phyloP scores from a whole-genome alignment of 1,284 basidiomycete genomes.

The Melampsora americana region DNA sequence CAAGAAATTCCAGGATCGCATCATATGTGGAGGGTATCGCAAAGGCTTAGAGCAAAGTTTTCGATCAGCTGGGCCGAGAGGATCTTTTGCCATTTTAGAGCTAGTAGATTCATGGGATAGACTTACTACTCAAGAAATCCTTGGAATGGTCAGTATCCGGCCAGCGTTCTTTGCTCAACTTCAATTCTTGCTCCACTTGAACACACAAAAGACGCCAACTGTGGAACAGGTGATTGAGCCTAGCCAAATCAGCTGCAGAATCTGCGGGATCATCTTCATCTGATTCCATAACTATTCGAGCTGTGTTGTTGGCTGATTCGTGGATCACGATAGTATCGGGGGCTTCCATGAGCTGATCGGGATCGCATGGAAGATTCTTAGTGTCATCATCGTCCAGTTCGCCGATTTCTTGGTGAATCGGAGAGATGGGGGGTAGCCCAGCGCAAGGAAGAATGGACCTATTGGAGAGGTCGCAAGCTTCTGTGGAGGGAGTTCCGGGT shows the following conservation, averaged over 20 bases:
- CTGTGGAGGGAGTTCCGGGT: background rate
- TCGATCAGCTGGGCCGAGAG: background rate
- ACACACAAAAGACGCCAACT: conserved; percentile 23
- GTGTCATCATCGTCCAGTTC: conserved; percentile 13
- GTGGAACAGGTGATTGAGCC: conserved; percentile 6
- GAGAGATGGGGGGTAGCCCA: background rate
- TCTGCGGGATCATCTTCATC: background rate
- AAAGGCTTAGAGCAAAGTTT: background rate
- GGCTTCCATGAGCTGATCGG: background rate
- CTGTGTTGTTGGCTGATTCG: background rate
- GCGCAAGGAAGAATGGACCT: background rate
- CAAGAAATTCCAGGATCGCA: background rate
- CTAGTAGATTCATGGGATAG: background rate
- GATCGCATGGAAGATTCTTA: background rate
- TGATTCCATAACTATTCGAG: background rate
- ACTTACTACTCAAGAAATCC: conserved; percentile 21
- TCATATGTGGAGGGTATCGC: background rate
- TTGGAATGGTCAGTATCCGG: conserved; percentile 17
- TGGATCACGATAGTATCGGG: background rate
- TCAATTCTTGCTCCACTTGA: conserved; percentile 36
- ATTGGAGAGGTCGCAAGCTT: background rate
- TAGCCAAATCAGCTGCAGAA: conserved; percentile 5
- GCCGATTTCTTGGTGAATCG: background rate
- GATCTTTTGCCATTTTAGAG: background rate
- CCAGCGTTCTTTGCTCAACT: conserved; percentile 32